These are phyloP conservation scores for Ramalina intermedia DNA, from an alignment of 495 filamentous ascomycete genomes.

Conservation along the genomic window DNA sequence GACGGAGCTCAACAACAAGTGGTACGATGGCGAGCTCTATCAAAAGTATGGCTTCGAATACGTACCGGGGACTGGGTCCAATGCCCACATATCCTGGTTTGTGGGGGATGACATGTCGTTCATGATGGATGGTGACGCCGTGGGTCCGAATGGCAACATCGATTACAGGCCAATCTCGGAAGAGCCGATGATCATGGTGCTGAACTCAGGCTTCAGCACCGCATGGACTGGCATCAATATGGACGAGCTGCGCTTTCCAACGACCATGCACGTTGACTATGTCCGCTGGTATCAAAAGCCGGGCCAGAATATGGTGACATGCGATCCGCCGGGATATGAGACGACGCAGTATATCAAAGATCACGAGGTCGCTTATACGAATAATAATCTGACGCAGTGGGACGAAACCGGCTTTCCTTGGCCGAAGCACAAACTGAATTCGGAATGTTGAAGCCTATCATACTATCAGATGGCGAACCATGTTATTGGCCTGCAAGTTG, in stretches of 20 bases:
- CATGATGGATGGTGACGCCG: conserved; percentile 45
- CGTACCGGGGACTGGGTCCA: conserved; percentile 37
- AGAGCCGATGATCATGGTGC: conserved; percentile 53
- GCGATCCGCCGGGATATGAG: conserved; percentile 54
- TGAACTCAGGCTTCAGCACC: conserved; percentile 58
- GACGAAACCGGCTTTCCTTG: conserved; percentile 23
- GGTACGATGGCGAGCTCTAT: conserved; percentile 61
- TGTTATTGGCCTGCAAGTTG: background rate
- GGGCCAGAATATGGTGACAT: conserved; percentile 42
- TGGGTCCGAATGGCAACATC: conserved; percentile 59
- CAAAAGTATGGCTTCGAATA: conserved; percentile 69
- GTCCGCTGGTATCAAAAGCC: conserved; percentile 60
- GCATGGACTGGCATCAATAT: conserved; percentile 50
- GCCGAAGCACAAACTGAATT: conserved; percentile 21
- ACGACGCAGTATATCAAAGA: conserved; percentile 54
- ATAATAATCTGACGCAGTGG: conserved; percentile 50
- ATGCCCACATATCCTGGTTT: conserved; percentile 52
- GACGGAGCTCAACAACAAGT: conserved; percentile 57
- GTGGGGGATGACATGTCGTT: conserved; percentile 51
- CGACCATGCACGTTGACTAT: conserved; percentile 58
- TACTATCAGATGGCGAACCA: background rate
- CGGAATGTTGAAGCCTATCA: conserved; percentile 3
- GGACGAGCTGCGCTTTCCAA: conserved; percentile 45
- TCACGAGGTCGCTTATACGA: conserved; percentile 46
- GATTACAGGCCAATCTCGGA: conserved; percentile 50